A percentile compares a stretch with the other conserved stretches of the same genome.
Conservation (phyloP, 352 stramenopile genomes). For the Pythium oligandrum region DNA sequence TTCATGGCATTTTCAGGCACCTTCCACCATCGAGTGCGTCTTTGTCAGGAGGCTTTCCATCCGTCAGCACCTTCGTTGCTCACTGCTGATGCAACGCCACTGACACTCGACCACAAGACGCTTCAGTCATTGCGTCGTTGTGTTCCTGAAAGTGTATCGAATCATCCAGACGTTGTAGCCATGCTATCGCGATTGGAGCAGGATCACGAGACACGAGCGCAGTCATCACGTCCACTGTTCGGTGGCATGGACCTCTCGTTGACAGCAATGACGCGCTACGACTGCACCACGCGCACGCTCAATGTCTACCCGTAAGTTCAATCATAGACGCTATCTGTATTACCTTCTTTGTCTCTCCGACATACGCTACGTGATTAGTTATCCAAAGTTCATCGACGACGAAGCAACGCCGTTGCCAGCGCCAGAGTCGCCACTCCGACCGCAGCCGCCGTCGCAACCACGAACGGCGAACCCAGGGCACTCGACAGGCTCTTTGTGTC, state of each 20-base stretch:
- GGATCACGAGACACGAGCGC: no score
- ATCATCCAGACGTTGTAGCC: background rate
- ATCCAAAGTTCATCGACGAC: slow-evolving; percentile 10
- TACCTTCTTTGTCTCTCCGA: no score
- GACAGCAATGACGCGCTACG: slow-evolving; percentile 12
- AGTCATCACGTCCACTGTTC: no score
- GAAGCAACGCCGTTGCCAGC: slow-evolving; percentile 5
- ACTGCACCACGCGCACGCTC: slow-evolving; percentile 15
- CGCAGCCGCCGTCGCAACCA: background rate
- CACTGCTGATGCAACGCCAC: background rate
- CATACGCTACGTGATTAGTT: no score
- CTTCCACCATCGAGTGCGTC: slow-evolving; percentile 12
- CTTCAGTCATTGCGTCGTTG: background rate
- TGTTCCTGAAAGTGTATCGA: background rate
- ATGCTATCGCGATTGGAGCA: no score
- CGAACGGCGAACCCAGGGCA: no score
- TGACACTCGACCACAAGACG: background rate
- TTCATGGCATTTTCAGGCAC: slow-evolving; percentile 12
- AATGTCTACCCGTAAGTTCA: slow-evolving; percentile 6
- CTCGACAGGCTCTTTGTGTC: background rate
- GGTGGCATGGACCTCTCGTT: slow-evolving; percentile 4
- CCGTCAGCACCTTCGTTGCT: background rate
- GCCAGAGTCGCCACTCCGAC: slow-evolving; percentile 6
- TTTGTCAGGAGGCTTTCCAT: slow-evolving; percentile 12
- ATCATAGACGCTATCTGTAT: background rate